Evolutionary conservation across 345 rosid species (phyloP).

Genomic region (Arabidopsis suecica): DNA sequence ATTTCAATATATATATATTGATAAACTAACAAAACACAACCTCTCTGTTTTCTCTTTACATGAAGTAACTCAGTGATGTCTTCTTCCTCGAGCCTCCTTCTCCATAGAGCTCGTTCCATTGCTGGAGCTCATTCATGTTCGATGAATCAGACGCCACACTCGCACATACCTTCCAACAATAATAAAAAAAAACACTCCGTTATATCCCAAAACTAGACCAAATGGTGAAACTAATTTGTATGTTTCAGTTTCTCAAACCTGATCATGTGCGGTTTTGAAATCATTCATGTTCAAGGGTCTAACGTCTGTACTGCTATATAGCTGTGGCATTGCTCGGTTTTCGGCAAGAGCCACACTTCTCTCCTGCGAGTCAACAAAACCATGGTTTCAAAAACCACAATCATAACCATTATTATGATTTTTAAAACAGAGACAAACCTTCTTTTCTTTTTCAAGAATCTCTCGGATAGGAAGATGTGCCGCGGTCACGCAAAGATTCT

Average conservation of each 20-base stretch:
- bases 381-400: not conserved
- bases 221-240: not conserved
- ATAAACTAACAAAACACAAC: not conserved
- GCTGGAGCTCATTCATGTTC: constrained; percentile 89
- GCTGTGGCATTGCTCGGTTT: constrained; percentile 59
- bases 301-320: constrained; percentile 69
- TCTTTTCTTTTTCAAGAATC: constrained; percentile 84
- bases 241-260: constrained; percentile 56
- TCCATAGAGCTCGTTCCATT: constrained; percentile 96
- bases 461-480: constrained; percentile 97
- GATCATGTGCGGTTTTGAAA: constrained; percentile 86
- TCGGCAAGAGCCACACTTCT: constrained; percentile 65
- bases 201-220: not conserved
- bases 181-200: not conserved
- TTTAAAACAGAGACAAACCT: constrained; percentile 56
- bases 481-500: constrained; percentile 94
- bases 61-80: constrained; percentile 87
- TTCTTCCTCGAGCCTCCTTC: constrained; percentile 98
- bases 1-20: not conserved
- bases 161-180: constrained; percentile 80
- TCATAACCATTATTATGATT: not conserved
- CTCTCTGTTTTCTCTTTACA: constrained; percentile 56
- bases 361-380: constrained; percentile 60
- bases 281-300: constrained; percentile 88
- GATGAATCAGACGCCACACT: constrained; percentile 93